Base-by-base conservation (phyloP, 805 yeast genomes). In the Candida anglica region DNA sequence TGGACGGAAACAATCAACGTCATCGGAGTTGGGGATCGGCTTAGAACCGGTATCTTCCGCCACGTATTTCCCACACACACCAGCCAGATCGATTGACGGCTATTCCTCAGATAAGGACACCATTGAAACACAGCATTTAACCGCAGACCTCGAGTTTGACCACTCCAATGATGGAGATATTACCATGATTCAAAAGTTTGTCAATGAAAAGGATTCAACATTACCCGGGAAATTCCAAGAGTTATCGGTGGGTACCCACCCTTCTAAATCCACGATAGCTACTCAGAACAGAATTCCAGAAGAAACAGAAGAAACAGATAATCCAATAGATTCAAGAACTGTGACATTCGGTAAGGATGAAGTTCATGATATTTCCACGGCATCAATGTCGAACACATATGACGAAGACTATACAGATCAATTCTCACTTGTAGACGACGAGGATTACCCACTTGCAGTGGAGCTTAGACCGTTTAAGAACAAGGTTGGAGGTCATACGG, bases 401-500 rank as follows among this genome's bases (percentile, higher is more conserved):
- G n/a, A n/a, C n/a, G n/a, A n/a, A n/a, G n/a, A n/a, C n/a, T n/a
- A n/a, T n/a, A n/a, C n/a, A n/a, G n/a, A n/a, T n/a, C n/a, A n/a
- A n/a, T n/a, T n/a, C n/a, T n/a, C n/a, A n/a, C n/a, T n/a, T 1
- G 50, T 44, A 3, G 52, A 48, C 7, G 55, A 49, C 5, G 52
- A 47, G 9, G 55, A 52, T 7, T 83, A 69, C 44, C 84, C 88
- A 3, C 60, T 87, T 19, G 85, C 96, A 1, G 96, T 89, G 1
- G 97, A 91, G 54, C 62, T 91, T 38, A 77, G 86, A 34, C 98
- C 98, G 2, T 91, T 89, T 60, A 80, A 81, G 36, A 88, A 93
- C 53, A 88, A 86, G 52, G 98, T 93, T 15, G 99, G 99, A 6
- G 99, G 99, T 0, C 99, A 93, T 55, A 91, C 97, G 0, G 97